Conservation (phyloP, 176 grass and related monocot species). For the Bolboschoenus planiculmis region DNA sequence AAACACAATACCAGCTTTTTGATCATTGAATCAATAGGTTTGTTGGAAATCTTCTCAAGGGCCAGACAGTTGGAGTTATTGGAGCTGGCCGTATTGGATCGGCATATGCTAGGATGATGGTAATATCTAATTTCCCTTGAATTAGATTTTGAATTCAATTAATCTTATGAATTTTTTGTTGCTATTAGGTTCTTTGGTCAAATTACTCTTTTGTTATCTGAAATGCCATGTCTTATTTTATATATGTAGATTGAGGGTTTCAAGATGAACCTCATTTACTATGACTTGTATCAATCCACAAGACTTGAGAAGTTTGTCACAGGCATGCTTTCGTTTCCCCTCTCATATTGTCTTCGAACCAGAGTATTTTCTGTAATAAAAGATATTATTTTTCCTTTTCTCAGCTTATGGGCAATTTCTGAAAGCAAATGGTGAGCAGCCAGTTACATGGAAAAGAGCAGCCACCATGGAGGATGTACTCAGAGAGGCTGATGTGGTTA, state of each 20-base stretch:
- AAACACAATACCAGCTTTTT: background rate
- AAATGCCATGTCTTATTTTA: background rate
- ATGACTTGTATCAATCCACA: slow-evolving; percentile 85
- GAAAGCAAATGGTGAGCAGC: slow-evolving; percentile 77
- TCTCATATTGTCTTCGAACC: background rate
- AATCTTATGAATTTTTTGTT: slow-evolving; percentile 8
- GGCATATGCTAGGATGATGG: slow-evolving; percentile 93
- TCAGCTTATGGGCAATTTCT: slow-evolving; percentile 82
- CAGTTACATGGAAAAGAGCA: slow-evolving; percentile 92
- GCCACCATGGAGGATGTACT: slow-evolving; percentile 95
- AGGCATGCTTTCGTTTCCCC: slow-evolving; percentile 31
- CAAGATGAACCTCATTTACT: slow-evolving; percentile 99
- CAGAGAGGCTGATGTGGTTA: slow-evolving; percentile 84
- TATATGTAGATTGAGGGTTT: slow-evolving; percentile 73
- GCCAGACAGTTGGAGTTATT: slow-evolving; percentile 85
- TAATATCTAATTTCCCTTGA: slow-evolving; percentile 18
- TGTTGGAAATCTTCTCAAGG: slow-evolving; percentile 92
- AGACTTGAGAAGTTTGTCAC: slow-evolving; percentile 94
- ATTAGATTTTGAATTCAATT: background rate
- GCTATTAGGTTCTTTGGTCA: background rate
- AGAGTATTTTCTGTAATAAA: background rate
- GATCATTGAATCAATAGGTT: slow-evolving; percentile 35
- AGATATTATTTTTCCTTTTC: background rate
- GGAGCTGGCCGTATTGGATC: slow-evolving; percentile 92
- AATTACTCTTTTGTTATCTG: background rate